Conservation (phyloP, 495 filamentous ascomycete genomes). For the Podospora pseudopauciseta region DNA sequence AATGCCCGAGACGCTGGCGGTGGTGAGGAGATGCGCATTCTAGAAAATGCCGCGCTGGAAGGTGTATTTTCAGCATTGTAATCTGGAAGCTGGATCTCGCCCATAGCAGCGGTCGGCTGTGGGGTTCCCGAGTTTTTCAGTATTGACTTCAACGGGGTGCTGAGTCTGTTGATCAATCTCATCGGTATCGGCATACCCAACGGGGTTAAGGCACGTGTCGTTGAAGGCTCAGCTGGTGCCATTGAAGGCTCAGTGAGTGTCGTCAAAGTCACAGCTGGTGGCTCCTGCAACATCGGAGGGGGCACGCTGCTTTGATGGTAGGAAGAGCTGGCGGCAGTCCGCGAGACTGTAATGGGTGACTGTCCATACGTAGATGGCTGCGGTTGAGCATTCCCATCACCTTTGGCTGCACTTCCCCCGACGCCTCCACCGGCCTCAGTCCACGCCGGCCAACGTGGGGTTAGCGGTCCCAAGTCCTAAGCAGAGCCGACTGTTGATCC, state of each 20-base stretch:
- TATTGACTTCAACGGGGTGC: neutral
- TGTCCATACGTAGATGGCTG: neutral
- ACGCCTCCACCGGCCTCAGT: neutral
- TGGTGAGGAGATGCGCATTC: neutral
- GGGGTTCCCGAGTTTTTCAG: neutral
- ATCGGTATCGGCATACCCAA: neutral
- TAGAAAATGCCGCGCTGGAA: neutral
- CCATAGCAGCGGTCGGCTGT: neutral
- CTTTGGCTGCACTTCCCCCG: neutral
- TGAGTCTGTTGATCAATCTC: neutral
- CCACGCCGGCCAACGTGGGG: neutral
- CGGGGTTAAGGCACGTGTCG: neutral
- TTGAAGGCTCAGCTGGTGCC: neutral
- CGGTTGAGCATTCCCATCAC: neutral
- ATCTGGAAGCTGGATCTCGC: neutral
- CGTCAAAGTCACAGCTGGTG: neutral
- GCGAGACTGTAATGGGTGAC: neutral
- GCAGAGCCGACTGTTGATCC: neutral
- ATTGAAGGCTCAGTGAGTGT: neutral
- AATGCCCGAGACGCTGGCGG: neutral
- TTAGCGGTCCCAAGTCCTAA: conserved; percentile 10
- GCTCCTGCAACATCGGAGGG: neutral
- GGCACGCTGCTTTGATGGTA: no score
- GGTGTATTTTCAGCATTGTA: neutral
- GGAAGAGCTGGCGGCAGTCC: neutral